Evolutionary conservation across 116 monocot species (phyloP).

Genomic region (Papilionanthe hybrid): DNA sequence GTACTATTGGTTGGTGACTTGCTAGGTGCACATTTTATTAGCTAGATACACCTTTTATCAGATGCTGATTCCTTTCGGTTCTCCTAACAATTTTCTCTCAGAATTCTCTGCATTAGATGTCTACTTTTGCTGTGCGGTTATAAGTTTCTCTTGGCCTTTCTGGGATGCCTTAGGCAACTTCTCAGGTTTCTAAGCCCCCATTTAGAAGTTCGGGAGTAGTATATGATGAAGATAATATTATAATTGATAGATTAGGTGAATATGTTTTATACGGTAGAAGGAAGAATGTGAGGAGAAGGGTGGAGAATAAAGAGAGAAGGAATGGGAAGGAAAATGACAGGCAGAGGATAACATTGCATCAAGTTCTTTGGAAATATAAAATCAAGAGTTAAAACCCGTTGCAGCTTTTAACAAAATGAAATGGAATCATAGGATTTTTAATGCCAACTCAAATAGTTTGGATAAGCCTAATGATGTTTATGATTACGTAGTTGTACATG

Average conservation of each 20-base stretch:
- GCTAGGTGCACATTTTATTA: no score
- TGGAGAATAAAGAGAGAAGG: neutral
- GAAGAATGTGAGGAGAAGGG: neutral
- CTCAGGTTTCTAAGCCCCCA: no score
- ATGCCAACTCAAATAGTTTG: neutral
- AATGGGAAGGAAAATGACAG: neutral
- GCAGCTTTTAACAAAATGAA: neutral
- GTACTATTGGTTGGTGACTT: no score
- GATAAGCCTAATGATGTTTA: constrained; percentile 1
- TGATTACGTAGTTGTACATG: neutral
- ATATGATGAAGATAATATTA: neutral
- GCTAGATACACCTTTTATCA: no score
- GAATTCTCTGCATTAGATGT: no score
- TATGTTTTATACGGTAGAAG: neutral
- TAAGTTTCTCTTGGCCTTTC: no score
- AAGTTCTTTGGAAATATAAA: neutral
- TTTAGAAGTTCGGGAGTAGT: no score
- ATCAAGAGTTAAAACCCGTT: neutral
- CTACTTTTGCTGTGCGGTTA: no score
- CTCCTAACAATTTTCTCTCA: no score
- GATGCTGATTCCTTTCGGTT: no score
- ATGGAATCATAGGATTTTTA: neutral
- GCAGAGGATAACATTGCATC: neutral
- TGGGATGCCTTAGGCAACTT: no score
- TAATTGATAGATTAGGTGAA: neutral